Base-by-base conservation (phyloP, 2,329 filamentous ascomycete species). In the Talaromyces pinophilus region DNA sequence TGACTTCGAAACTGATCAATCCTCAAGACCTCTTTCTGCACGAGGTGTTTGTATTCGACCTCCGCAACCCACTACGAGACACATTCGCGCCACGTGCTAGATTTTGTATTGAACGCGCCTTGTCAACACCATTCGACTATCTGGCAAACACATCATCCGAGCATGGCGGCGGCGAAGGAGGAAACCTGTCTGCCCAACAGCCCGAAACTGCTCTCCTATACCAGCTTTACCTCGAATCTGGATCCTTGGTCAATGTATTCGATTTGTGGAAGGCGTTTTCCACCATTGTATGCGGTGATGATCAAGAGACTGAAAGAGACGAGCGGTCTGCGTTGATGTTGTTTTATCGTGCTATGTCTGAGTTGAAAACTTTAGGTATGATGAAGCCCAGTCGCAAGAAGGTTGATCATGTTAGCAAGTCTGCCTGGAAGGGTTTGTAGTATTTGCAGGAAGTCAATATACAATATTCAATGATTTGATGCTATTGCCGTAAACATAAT, bases 361-460 rank as follows among this genome's bases (percentile, higher is more conserved):
- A 99, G 78, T 79, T 99, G 76, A 90, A 89, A 77, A 87, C 89
- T 63, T 83, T 99, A 73, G 95, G 95, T 7, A 90, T 97, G 79
- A 85, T 98, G 68, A 97, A 95, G 81, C 85, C 86, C 68, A 98
- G 90, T 74, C 91, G 90, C 79, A 97, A 93, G 83, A 97, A 96
- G 83, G 87, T 89, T 28, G 95, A 98, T 76, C 94, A 98, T 79
- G 82, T 98, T 71, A 89, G 92, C 46, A 98, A 97, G 82, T 84
- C 93, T 42, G 81, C 84, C 62, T 92, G 89, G 88, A 93, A 91
- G 76, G 95, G 94, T 25, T 25, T 25, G 25, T 25, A 25, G 25
- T 25, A 25, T 25, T 25, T 25, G 25, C 25, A 25, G 25, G 3
- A 25, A 25, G 25, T 25, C 25, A 4, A 25, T 25, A 25, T 25